Evolutionary conservation across 805 yeast species (phyloP), one percentile per base, ranked within the genome.

Genomic region (Zygosaccharomyces gambellarensis): DNA sequence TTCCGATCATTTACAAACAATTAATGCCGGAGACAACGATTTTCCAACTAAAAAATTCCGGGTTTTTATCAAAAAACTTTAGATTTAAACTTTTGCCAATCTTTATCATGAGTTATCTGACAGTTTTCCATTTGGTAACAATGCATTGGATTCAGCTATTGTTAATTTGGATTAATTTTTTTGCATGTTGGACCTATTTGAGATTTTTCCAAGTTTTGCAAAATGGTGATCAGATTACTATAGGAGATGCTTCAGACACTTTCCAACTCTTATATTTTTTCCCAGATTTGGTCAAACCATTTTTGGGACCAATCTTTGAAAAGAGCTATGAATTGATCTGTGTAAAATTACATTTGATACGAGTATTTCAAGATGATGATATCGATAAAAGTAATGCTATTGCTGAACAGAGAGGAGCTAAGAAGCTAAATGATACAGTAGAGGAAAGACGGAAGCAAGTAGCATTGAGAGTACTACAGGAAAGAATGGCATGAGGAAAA

Each of bases 161-260:
- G 5, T 88, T 88, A 11, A 70, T 82, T 6, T 68, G 72, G 71
- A 39, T 65, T 21, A 81, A 83, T 42, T 89, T 90, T 58, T 67
- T 87, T 43, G 71, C 80, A 2, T 73, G 90, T 14, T 90, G 92
- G 87, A 62, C 70, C 42, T 92, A 89, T 63, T 73, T 90, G 57
- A 76, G 98, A 56, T 90, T 88, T 66, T 82, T 71, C 71, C 94
- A 89, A 39, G 64, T 74, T n/a, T 69, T 83, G 51, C 49, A 41
- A n/a, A 67, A 65, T 10, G 60, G 62, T 11, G 61, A 56, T 30
- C 63, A 74, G 22, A 69, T 82, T 9, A 67, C 77, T 25, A 53
- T 55, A 5, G 97, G 97, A 34, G 97, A 90, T 65, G 95, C 97
- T 0, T 83, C 94, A 0, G 97, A 90, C 57, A 85, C 92, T 1